Base-by-base conservation (phyloP, 2,329 filamentous ascomycete species). In the Stagonosporopsis chrysanthemi region DNA sequence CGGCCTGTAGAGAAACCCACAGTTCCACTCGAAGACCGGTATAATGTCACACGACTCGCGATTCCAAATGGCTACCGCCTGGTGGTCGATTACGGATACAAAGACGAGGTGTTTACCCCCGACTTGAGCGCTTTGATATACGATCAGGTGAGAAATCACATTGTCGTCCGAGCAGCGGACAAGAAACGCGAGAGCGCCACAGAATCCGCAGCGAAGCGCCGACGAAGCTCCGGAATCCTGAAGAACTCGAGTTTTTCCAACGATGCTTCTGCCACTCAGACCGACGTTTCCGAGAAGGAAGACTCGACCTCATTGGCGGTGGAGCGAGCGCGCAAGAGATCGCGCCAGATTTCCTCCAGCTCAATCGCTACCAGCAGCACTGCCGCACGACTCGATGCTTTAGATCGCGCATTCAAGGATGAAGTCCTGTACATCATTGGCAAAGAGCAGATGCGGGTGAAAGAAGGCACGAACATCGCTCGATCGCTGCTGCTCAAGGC, bases 21-120 rank as follows among this genome's bases (percentile, higher is more conserved):
- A 12, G 67, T 73, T 1, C 52, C 63, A 2, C 61, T 63, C 2
- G 79, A 81, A 2, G 78, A 84, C 7, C 77, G 83, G 1, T 84
- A 83, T 60, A 76, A 78, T n/a, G 76, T 83, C 6, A 69, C 71
- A 6, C 72, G 78, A 6, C 74, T 80, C 6, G 71, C 78, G 0
- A 74, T 90, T 17, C 85, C 85, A 0, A 84, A 86, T 28, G 88
- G 86, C 64, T 92, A 91, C 70, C 84, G 88, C 3, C 79, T 92
- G 8, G 85, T 89, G 2, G 81, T 90, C 2, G 84, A 88, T 11
- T 87, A 91, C 67, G 90, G 90, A 1, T 92, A 89, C 72, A 89
- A 84, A 73, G 90, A 92, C 64, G 84, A 89, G 60, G 83, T 91
- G 28, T 81, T 92, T 42, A 88, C 84, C 0, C 84, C 84, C 0